Conservation (phyloP, 2,329 filamentous ascomycete species). For the Ophiocordyceps camponoti-saundersi region DNA sequence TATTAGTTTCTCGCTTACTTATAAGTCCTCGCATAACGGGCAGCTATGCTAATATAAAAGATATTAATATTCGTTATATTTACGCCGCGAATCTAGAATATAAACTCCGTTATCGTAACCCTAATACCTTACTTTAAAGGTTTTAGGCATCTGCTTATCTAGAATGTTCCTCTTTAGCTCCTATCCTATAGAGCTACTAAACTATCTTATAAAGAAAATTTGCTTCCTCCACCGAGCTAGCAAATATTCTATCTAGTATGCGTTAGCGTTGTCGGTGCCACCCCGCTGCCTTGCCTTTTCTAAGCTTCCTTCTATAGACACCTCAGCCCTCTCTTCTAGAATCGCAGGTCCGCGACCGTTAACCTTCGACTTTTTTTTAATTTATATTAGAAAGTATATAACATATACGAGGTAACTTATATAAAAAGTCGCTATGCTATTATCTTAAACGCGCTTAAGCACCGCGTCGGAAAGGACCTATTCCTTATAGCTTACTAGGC, state of each 20-base stretch:
- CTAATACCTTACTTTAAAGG: constrained; percentile 2
- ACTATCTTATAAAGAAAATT: not conserved
- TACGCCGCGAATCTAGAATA: constrained; percentile 1
- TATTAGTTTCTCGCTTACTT: constrained; percentile 1
- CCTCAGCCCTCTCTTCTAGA: not conserved
- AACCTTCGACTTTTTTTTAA: not conserved
- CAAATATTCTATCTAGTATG: not conserved
- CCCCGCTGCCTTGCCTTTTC: not conserved
- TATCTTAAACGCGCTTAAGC: constrained; percentile 1
- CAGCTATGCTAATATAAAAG: constrained; percentile 3
- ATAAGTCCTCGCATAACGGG: constrained; percentile 2
- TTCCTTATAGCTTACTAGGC: not conserved
- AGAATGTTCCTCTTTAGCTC: constrained; percentile 1
- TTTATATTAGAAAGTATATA: not conserved
- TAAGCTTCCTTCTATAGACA: not conserved
- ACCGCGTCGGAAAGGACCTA: not conserved
- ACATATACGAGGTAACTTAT: not conserved
- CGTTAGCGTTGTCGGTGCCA: too few species aligned
- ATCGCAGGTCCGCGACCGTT: not conserved
- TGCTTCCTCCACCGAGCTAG: not conserved
- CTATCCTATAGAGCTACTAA: not conserved
- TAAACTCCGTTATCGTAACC: constrained; percentile 1
- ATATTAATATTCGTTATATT: not conserved
- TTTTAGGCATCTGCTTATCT: constrained; percentile 1
- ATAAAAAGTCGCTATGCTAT: not conserved